Evolutionary conservation across 139 green algal genomes (phyloP).

Genomic region (Picochlorum sp.): DNA sequence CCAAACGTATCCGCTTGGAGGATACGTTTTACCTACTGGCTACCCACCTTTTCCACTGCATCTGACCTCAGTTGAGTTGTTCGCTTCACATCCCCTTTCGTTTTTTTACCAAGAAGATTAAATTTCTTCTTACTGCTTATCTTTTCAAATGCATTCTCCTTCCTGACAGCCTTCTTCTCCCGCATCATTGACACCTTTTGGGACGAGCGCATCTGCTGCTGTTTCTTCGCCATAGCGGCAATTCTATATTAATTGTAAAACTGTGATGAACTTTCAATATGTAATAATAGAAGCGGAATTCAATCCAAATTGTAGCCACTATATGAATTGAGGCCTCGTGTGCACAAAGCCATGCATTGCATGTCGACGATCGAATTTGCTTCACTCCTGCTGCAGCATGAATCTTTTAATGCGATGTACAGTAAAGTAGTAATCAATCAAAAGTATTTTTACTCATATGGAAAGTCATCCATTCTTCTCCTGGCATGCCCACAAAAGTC

Average conservation of each 20-base stretch:
- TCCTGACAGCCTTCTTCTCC: conserved; percentile 2
- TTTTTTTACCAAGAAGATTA: conserved; percentile 40
- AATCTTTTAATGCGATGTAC: too few relatives aligned
- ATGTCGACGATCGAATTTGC: too few relatives aligned
- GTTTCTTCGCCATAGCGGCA: not conserved
- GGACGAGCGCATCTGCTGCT: not conserved
- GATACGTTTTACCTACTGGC: not conserved
- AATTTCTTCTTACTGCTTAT: conserved; percentile 39
- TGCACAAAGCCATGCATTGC: too few relatives aligned
- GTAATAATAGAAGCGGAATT: too few relatives aligned
- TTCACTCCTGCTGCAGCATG: too few relatives aligned
- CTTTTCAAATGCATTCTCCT: conserved; percentile 36
- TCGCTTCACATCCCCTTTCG: conserved; percentile 26
- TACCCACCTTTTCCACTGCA: conserved; percentile 30
- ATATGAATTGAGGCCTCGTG: too few relatives aligned
- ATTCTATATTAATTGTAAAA: not conserved
- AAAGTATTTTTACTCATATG: too few relatives aligned
- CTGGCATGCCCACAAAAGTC: too few relatives aligned
- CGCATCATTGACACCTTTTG: not conserved
- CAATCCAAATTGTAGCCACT: too few relatives aligned
- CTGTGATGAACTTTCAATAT: too few relatives aligned
- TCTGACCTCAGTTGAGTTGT: conserved; percentile 16
- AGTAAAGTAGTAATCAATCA: too few relatives aligned
- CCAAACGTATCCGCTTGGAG: not conserved
- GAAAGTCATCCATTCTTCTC: too few relatives aligned